phyloP scores from a whole-genome alignment of 805 yeast species.

The Teunomyces barrocoloradensis region DNA sequence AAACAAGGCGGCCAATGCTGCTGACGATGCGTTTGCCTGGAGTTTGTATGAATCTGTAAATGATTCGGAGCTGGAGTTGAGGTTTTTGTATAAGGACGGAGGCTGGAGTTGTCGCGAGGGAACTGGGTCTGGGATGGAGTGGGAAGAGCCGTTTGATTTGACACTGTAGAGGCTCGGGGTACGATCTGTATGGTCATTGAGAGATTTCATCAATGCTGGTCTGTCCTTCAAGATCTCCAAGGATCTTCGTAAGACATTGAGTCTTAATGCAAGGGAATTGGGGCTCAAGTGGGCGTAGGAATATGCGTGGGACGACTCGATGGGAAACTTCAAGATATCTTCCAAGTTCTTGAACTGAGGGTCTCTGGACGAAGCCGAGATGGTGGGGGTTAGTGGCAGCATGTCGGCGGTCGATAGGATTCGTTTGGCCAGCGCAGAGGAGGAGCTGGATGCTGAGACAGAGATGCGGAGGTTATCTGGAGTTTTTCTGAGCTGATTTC shows the following conservation, averaged over 20 bases:
- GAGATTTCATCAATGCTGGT: conserved; percentile 46
- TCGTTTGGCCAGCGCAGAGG: background rate
- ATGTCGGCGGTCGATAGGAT: background rate
- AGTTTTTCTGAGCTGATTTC: background rate
- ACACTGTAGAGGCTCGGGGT: conserved; percentile 7
- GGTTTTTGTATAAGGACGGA: conserved; percentile 10
- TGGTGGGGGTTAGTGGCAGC: background rate
- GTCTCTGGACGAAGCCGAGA: background rate
- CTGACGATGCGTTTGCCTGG: conserved; percentile 43
- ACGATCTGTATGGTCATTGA: conserved; percentile 8
- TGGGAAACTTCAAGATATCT: conserved; percentile 62
- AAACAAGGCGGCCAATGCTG: conserved; percentile 46
- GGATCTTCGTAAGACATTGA: conserved; percentile 73
- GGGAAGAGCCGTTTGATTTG: conserved; percentile 9
- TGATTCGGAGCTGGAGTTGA: conserved; percentile 18
- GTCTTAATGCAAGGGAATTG: conserved; percentile 70
- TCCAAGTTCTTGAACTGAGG: conserved; percentile 11
- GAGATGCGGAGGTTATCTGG: background rate
- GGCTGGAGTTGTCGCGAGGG: background rate
- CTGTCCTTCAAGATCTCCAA: conserved; percentile 68
- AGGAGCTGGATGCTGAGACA: background rate
- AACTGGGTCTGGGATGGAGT: conserved; percentile 1
- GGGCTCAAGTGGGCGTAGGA: conserved; percentile 83
- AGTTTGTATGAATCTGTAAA: conserved; percentile 19
- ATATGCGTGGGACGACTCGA: conserved; percentile 79